Evolutionary conservation across 2,329 filamentous ascomycete genomes (phyloP).

Genomic region (Thelonectria discophora): DNA sequence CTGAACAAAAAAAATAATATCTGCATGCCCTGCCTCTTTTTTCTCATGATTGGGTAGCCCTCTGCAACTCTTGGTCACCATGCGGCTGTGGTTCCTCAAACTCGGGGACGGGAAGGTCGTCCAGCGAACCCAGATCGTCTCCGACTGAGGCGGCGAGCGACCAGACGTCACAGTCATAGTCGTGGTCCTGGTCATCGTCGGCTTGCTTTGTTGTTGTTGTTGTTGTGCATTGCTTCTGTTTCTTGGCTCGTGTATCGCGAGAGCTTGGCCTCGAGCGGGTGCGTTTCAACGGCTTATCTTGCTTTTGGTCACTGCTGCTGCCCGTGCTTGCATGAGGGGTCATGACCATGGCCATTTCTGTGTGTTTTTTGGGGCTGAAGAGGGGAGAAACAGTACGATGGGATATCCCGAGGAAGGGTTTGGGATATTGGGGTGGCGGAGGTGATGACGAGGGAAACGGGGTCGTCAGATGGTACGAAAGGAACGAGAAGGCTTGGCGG

Average conservation of each 20-base stretch:
- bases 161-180: constrained; percentile 18
- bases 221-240: constrained; percentile 12
- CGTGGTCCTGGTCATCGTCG: constrained; percentile 5
- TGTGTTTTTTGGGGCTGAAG: background rate
- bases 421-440: background rate
- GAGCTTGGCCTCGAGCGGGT: constrained; percentile 1
- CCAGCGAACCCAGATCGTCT: constrained; percentile 13
- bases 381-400: background rate
- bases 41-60: background rate
- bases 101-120: constrained; percentile 4
- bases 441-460: background rate
- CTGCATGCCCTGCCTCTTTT: background rate
- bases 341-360: constrained; percentile 7
- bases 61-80: background rate
- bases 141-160: constrained; percentile 21
- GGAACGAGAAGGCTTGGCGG: background rate
- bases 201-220: background rate
- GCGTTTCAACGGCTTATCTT: constrained; percentile 5
- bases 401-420: too few relatives aligned
- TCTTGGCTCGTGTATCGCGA: constrained; percentile 5
- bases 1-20: too few relatives aligned
- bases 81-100: background rate
- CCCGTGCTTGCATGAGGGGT: background rate
- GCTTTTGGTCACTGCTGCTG: background rate
- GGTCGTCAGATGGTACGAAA: background rate